phyloP scores from a whole-genome alignment of 2,329 filamentous ascomycete species.

The Trichoderma koningii region DNA sequence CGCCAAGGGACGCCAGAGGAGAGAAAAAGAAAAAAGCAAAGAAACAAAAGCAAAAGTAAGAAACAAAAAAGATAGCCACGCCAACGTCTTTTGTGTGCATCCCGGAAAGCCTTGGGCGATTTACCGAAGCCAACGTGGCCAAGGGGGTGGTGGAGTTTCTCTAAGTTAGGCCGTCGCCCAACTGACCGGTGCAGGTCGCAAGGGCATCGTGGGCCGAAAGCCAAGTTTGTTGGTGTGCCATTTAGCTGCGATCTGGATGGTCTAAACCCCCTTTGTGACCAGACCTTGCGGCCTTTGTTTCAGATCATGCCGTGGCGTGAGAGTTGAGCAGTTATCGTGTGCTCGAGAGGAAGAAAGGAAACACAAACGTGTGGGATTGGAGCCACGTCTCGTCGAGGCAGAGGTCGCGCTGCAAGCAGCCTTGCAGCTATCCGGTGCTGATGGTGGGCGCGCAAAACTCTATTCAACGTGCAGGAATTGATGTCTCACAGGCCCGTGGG shows the following conservation, averaged over 20 bases:
- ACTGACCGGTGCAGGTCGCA: not conserved
- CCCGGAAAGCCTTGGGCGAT: conserved; percentile 6
- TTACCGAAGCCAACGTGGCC: conserved; percentile 15
- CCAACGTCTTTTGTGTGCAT: not conserved
- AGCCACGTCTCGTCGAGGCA: conserved; percentile 10
- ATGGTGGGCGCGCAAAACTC: too few species aligned
- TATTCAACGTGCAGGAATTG: too few species aligned
- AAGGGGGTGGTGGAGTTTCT: conserved; percentile 6
- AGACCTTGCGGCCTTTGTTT: not conserved
- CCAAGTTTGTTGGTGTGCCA: too few species aligned
- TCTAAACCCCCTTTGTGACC: not conserved
- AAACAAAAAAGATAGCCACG: not conserved
- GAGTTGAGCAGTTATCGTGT: not conserved
- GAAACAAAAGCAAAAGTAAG: not conserved
- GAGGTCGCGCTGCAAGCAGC: not conserved
- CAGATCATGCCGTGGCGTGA: conserved; percentile 3
- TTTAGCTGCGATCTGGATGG: too few species aligned
- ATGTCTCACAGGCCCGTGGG: not conserved
- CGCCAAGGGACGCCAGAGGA: not conserved
- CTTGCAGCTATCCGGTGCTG: conserved; percentile 1
- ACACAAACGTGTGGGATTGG: not conserved
- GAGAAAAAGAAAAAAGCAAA: not conserved
- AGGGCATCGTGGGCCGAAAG: too few species aligned
- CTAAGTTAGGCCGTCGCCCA: not conserved
- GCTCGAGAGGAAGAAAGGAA: conserved; percentile 1